Evolutionary conservation across 768 basidiomycete species (phyloP), one percentile per base, ranked within the genome.

Genomic region (Epithele typhae): DNA sequence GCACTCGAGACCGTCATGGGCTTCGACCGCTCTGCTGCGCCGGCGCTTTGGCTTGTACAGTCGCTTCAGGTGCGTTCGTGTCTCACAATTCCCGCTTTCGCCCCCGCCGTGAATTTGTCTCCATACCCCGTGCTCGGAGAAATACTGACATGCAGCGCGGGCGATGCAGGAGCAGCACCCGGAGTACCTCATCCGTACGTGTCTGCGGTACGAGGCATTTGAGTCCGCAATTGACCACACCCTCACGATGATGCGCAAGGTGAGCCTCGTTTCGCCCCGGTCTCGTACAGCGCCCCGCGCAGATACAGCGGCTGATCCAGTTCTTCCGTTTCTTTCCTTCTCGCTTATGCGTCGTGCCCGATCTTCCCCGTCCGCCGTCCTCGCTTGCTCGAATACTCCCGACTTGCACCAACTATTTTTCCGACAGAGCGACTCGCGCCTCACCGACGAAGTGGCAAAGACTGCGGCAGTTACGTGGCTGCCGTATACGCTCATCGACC

Each of bases 41-140:
- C 91, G 36, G 94, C 95, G 10, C 80, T 81, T 7, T 97, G 92
- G 92, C 72, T 99, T 34, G 72, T 87, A 41, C 78, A 79, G 45
- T 78, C 76, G 47, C 75, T 96, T 18, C 78, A 87, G 75, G 88
- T 88, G 56, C 43, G 63, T 55, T 23, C 7, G 24, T 18, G 15
- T 22, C 27, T 30, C 14, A 30, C 8, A 30, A 30, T 7, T 7
- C 14, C n/a, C n/a, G n/a, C n/a, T n/a, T n/a, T n/a, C n/a, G n/a
- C n/a, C n/a, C n/a, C n/a, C n/a, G n/a, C n/a, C n/a, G n/a, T n/a
- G n/a, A n/a, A n/a, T n/a, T n/a, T n/a, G n/a, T n/a, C n/a, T n/a
- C n/a, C n/a, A n/a, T n/a, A n/a, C n/a, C n/a, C n/a, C n/a, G n/a
- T n/a, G n/a, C n/a, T n/a, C n/a, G n/a, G n/a, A n/a, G n/a, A n/a